Percentiles rank a stretch among this genome's conserved stretches.
Evolutionary conservation across 805 yeast species (phyloP).

Genomic region (Torulaspora maleeae): DNA sequence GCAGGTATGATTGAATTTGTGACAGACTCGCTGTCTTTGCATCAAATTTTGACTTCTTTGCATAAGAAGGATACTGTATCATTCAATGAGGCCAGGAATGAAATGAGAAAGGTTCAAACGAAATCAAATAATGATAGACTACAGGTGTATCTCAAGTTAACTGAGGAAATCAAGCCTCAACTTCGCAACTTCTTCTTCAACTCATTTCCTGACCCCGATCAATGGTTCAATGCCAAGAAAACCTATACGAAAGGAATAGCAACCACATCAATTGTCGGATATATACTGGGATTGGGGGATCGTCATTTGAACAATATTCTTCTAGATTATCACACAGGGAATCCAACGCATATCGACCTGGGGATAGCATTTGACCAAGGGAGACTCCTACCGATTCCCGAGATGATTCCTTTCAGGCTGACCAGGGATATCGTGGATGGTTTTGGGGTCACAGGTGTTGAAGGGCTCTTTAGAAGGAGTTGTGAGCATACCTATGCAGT

Average conservation of each 20-base stretch:
- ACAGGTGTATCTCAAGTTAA: conserved; percentile 45
- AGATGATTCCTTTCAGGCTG: conserved; percentile 86
- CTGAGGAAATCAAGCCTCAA: conserved; percentile 54
- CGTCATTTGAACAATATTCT: conserved; percentile 88
- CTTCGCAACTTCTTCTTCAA: conserved; percentile 67
- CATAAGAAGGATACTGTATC: conserved; percentile 53
- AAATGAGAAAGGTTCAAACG: conserved; percentile 57
- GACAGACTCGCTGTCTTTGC: conserved; percentile 62
- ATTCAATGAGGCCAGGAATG: conserved; percentile 54
- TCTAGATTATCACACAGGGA: conserved; percentile 77
- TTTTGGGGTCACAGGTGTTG: conserved; percentile 79
- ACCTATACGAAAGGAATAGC: conserved; percentile 76
- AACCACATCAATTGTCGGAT: conserved; percentile 78
- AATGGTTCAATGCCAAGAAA: conserved; percentile 67
- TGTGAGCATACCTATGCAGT: conserved; percentile 72
- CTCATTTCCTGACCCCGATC: conserved; percentile 58
- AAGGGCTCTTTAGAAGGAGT: conserved; percentile 68
- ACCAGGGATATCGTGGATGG: conserved; percentile 92
- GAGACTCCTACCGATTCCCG: conserved; percentile 76
- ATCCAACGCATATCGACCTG: conserved; percentile 90
- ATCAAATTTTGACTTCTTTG: conserved; percentile 59
- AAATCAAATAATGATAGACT: conserved; percentile 43
- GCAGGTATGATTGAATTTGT: conserved; percentile 92
- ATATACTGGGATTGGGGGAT: conserved; percentile 89
- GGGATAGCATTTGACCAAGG: conserved; percentile 98